Evolutionary conservation across 805 yeast genomes (phyloP), one percentile per base, ranked within the genome.

Genomic region (Saturnispora bothae): DNA sequence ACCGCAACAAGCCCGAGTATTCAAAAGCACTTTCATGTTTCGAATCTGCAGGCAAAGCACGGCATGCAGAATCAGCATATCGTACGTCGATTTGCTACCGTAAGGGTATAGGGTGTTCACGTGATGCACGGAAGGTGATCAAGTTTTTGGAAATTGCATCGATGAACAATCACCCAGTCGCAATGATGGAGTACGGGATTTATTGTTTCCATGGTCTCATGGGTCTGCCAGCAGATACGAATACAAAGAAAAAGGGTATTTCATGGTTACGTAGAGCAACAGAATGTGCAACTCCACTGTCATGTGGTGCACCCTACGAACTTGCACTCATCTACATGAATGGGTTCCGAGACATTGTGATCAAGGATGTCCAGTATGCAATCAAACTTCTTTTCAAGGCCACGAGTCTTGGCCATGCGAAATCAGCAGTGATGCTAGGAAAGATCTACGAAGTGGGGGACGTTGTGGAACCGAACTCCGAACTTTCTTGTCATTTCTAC

Each of bases 231-330:
- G 67, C 70, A 41, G 79, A 74, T 50, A 63, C 76, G 15, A 76
- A 70, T 37, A 78, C 84, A 17, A 82, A 85, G 51, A 83, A 79
- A 50, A 76, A 76, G 49, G 98, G 97, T 35, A 78, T 92, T 46
- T 83, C 85, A 56, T 89, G 98, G 98, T 64, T 89, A 39, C 71
- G 82, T 30, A 73, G 96, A 41, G 96, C 97, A 0, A 72, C 82
- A 19, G 83, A 82, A 32, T 76, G 72, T 38, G 95, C 96, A 5
- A 82, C 75, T 39, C 94, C 83, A 52, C 64, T 83, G 33, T 84
- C 82, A 33, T 79, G 85, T 38, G 92, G 86, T n/a, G 97, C 96
- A 0, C 96, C 97, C 0, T 89, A 74, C 54, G 97, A 92, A 59
- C 64, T 89, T 43, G 97, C 84, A 2, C 76, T 79, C 52, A 83